Base-by-base conservation (phyloP, 805 yeast genomes). In the Alloascoidea hylecoeti region DNA sequence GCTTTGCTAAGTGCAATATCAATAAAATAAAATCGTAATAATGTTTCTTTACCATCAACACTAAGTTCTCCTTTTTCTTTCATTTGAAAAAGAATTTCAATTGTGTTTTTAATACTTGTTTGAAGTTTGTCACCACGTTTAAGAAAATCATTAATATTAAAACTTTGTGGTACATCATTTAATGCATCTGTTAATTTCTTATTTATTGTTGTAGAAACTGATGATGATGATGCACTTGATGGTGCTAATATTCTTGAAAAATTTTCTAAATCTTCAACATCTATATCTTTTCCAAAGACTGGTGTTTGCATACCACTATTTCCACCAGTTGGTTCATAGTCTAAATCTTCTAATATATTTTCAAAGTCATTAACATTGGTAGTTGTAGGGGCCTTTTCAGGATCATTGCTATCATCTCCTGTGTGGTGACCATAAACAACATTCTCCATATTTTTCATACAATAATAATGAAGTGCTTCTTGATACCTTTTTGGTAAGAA, bases 401-500 rank as follows among this genome's bases (percentile, higher is more conserved):
- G 33, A n/a, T 37, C 40, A 16, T 43, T 35, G 5, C 36, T 45
- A 15, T 23, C 39, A 15, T n/a, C 38, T 19, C 17, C 57, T 46
- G 39, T 36, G 19, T 48, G 42, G n/a, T 48, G 39, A 9, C 44
- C 41, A 12, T 15, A 12, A 36, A 34, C 38, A 16, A 47, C 45
- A 28, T 39, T 35, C 17, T 32, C 85, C 78, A 86, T 78, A 54
- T 88, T 88, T 48, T 79, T 70, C 78, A 88, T 77, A 36, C 92
- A 71, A 47, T 80, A 76, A 34, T 82, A 66, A 1, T 94, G 92
- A 41, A 86, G 70, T 48, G 76, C 70, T 33, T 85, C 81, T 48
- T 72, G 75, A 44, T 78, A 66, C 37, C 67, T 62, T 38, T 68
- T 71, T 9, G 88, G 78, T 45, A 82, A 64, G 15, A 64, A 56